phyloP scores from a whole-genome alignment of 306 rosid genomes.

The Phaseolus lunatus region DNA sequence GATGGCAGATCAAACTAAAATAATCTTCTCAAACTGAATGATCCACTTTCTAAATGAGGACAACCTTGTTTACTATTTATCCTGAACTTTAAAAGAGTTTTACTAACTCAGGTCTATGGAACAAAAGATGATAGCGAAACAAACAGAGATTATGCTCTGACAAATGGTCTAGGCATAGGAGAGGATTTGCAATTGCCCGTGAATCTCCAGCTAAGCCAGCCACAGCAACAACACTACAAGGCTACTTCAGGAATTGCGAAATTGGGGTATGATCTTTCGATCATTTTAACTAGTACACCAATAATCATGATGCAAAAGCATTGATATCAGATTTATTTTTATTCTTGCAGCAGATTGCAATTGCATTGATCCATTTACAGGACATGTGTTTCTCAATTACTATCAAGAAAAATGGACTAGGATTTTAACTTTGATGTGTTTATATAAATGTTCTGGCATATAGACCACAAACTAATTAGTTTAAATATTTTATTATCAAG shows the following conservation, averaged over 20 bases:
- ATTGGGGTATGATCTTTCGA: slow-evolving; percentile 65
- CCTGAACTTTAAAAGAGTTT: slow-evolving; percentile 52
- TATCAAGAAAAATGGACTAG: slow-evolving; percentile 52
- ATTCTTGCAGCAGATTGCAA: slow-evolving; percentile 73
- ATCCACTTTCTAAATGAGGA: slow-evolving; percentile 24
- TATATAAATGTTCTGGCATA: slow-evolving; percentile 43
- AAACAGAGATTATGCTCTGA: slow-evolving; percentile 53
- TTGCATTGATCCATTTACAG: slow-evolving; percentile 54
- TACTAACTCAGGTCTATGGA: slow-evolving; percentile 74
- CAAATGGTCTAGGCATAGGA: slow-evolving; percentile 57
- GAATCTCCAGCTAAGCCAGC: slow-evolving; percentile 89
- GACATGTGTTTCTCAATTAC: slow-evolving; percentile 46
- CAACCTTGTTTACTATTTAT: slow-evolving; percentile 37
- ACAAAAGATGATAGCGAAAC: slow-evolving; percentile 60
- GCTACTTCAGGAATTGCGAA: slow-evolving; percentile 58
- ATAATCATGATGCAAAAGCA: slow-evolving; percentile 38
- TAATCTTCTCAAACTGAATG: slow-evolving; percentile 29
- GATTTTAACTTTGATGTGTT: slow-evolving; percentile 50
- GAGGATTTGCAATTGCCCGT: slow-evolving; percentile 71
- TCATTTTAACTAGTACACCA: slow-evolving; percentile 35
- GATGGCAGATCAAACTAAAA: slow-evolving; percentile 42
- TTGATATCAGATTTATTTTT: slow-evolving; percentile 52
- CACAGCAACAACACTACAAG: slow-evolving; percentile 61
- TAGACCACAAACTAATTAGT: slow-evolving; percentile 41
- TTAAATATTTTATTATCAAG: slow-evolving; percentile 43